phyloP scores from a whole-genome alignment of 495 filamentous ascomycete species.

The Sordaria brevicollis region DNA sequence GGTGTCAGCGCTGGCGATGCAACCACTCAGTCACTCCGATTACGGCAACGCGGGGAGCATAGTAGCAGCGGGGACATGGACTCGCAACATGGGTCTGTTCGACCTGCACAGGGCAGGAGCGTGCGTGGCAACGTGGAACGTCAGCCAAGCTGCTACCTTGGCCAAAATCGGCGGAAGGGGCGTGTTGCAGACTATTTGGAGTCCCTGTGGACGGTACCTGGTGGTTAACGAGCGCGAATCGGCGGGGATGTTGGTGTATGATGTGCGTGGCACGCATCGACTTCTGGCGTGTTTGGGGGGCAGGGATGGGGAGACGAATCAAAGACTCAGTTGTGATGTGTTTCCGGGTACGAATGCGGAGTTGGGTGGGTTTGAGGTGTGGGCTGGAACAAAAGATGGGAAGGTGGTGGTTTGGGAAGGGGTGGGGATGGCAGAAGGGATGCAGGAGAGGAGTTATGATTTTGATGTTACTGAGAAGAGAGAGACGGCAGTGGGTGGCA shows the following conservation, averaged over 20 bases:
- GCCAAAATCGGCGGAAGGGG: conserved; percentile 50
- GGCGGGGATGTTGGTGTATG: conserved; percentile 66
- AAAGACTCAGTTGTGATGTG: conserved; percentile 69
- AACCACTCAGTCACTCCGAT: conserved; percentile 16
- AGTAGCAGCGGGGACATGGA: conserved; percentile 77
- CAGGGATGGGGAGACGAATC: conserved; percentile 60
- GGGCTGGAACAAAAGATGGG: conserved; percentile 79
- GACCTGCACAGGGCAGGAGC: conserved; percentile 55
- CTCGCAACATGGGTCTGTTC: conserved; percentile 67
- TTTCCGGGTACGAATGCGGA: conserved; percentile 30
- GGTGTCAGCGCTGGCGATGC: conserved; percentile 51
- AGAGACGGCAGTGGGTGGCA: conserved; percentile 43
- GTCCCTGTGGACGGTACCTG: conserved; percentile 76
- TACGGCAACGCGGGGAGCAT: conserved; percentile 28
- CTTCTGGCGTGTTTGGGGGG: conserved; percentile 62
- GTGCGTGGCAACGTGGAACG: conserved; percentile 55
- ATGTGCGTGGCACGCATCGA: conserved; percentile 63
- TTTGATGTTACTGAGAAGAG: conserved; percentile 45
- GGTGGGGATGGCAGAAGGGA: conserved; percentile 45
- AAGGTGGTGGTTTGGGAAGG: conserved; percentile 66
- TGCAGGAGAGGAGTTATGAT: conserved; percentile 45
- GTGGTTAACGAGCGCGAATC: conserved; percentile 78
- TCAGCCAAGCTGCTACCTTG: conserved; percentile 29
- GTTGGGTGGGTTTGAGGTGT: conserved; percentile 57
- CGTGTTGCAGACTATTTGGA: conserved; percentile 69